Conservation (phyloP, 345 rosid species). For the Erucastrum elatum region DNA sequence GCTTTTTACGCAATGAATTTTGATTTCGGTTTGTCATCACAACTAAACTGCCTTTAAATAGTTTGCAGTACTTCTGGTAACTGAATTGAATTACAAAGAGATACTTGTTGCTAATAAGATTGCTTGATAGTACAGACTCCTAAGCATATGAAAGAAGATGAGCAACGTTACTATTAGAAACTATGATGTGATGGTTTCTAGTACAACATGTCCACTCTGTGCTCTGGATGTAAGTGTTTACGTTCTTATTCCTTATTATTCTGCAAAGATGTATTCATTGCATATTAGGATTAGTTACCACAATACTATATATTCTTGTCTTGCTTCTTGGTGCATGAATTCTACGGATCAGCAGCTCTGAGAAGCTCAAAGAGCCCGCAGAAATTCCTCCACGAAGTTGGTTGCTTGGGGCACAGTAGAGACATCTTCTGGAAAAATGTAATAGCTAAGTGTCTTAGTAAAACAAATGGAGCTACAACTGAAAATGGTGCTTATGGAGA, state of each 20-base stretch:
- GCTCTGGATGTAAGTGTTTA: neutral
- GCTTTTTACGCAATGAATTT: neutral
- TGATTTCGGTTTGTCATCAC: neutral
- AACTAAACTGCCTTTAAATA: neutral
- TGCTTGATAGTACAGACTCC: neutral
- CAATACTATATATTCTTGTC: neutral
- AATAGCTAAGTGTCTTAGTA: neutral
- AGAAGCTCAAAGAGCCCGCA: constrained; percentile 71
- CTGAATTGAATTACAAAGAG: neutral
- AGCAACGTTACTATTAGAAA: neutral
- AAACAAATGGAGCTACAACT: too few species aligned
- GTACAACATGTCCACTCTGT: neutral
- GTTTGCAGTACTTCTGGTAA: neutral
- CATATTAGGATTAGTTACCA: neutral
- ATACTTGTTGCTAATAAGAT: constrained; percentile 1
- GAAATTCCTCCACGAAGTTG: constrained; percentile 62
- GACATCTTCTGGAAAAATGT: constrained; percentile 17
- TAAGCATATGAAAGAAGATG: neutral
- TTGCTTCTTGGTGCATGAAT: neutral
- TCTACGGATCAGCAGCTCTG: constrained; percentile 20
- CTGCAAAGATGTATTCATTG: neutral
- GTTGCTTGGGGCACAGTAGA: constrained; percentile 21
- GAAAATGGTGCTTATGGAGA: too few species aligned
- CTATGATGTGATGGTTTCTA: neutral
- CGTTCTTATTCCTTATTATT: neutral